Conservation (phyloP, 164 flowering plant genomes). For the Tetracentron sinense region DNA sequence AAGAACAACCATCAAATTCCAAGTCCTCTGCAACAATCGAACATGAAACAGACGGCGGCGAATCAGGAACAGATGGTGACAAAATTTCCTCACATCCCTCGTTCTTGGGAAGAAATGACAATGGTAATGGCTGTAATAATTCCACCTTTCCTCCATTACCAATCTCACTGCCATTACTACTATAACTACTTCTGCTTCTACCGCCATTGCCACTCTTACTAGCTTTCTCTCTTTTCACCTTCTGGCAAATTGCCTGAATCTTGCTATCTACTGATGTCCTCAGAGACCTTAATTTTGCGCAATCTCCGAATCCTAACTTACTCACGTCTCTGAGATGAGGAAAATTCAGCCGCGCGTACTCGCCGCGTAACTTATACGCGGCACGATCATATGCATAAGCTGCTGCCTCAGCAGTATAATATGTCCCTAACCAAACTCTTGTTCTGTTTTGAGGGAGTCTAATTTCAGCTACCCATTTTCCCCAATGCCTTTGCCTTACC, state of each 20-base stretch:
- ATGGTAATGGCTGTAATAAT: too few species aligned
- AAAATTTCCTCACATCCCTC: conserved; percentile 22
- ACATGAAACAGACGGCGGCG: conserved; percentile 27
- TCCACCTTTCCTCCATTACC: conserved; percentile 10
- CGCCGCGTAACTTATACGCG: conserved; percentile 91
- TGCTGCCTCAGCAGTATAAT: conserved; percentile 80
- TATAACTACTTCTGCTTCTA: neutral
- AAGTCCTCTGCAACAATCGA: conserved; percentile 10
- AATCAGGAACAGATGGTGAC: conserved; percentile 33
- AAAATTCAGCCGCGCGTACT: conserved; percentile 79
- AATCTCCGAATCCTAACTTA: too few species aligned
- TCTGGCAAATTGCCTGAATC: conserved; percentile 71
- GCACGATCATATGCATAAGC: conserved; percentile 94
- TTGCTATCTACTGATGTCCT: conserved; percentile 70
- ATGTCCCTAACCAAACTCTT: conserved; percentile 93
- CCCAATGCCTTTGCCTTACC: too few species aligned
- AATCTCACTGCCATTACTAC: neutral
- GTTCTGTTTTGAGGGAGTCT: too few species aligned
- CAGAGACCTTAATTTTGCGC: conserved; percentile 36
- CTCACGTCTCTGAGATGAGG: conserved; percentile 56
- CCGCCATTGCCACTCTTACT: conserved; percentile 29
- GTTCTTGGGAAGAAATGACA: conserved; percentile 14
- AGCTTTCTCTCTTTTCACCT: conserved; percentile 44
- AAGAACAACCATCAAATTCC: conserved; percentile 43
- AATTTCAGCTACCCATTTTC: too few species aligned